Conservation (phyloP, 2,329 filamentous ascomycete species). For the Diplodia sapinea region DNA sequence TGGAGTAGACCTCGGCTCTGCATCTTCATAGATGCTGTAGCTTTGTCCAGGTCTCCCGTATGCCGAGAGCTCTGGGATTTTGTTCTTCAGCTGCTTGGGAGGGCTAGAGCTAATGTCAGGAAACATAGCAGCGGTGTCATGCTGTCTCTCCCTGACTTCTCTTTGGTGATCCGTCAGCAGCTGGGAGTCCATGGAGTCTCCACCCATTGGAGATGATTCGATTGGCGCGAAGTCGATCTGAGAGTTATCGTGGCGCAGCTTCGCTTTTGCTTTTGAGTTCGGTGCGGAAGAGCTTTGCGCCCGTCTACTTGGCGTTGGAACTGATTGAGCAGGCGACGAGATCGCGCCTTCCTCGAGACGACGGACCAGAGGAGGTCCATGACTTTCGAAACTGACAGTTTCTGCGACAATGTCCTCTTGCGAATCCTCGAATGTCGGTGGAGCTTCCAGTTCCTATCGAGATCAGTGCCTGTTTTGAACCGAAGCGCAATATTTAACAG, state of each 20-base stretch:
- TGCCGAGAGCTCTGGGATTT: not conserved
- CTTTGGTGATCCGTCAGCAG: slow-evolving; percentile 78
- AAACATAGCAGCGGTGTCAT: slow-evolving; percentile 68
- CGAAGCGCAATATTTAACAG: not conserved
- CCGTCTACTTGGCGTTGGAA: not conserved
- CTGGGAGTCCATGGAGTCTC: slow-evolving; percentile 66
- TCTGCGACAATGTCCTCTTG: slow-evolving; percentile 44
- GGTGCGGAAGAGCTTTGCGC: not conserved
- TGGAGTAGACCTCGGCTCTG: slow-evolving; percentile 46
- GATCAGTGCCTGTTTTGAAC: slow-evolving; percentile 51
- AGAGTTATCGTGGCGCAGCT: slow-evolving; percentile 77
- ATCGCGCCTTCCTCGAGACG: not conserved
- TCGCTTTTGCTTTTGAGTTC: slow-evolving; percentile 54
- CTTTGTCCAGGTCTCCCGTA: not conserved
- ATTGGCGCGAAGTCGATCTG: slow-evolving; percentile 79
- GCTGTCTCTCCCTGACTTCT: slow-evolving; percentile 76
- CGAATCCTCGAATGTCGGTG: slow-evolving; percentile 32
- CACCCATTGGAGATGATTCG: slow-evolving; percentile 61
- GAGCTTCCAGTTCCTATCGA: slow-evolving; percentile 33
- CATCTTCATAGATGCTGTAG: not conserved
- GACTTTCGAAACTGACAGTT: not conserved
- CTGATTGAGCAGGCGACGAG: not conserved
- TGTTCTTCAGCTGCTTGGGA: slow-evolving; percentile 31
- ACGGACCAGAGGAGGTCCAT: not conserved
- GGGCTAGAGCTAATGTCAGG: slow-evolving; percentile 59